Conservation (phyloP, 2,329 filamentous ascomycete genomes). For the Clarireedia paspali region DNA sequence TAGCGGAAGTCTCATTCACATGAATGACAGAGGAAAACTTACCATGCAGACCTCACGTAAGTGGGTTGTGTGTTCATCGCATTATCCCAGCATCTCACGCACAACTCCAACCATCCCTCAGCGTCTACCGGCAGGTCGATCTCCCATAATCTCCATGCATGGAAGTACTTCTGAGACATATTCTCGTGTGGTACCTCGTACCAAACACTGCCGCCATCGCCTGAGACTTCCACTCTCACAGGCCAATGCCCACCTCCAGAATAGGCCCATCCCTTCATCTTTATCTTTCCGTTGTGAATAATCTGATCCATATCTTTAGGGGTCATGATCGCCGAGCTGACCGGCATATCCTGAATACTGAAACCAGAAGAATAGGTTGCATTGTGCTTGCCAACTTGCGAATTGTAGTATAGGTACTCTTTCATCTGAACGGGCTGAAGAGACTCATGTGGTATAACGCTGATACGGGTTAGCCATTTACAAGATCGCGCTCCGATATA, state of each 20-base stretch:
- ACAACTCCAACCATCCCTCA: slow-evolving; percentile 54
- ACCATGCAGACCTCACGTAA: slow-evolving; percentile 44
- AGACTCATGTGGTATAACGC: slow-evolving; percentile 48
- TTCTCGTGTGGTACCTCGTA: slow-evolving; percentile 55
- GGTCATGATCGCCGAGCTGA: slow-evolving; percentile 59
- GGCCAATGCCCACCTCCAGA: slow-evolving; percentile 59
- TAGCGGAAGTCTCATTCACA: neutral
- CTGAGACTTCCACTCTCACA: slow-evolving; percentile 58
- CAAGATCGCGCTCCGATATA: slow-evolving; percentile 60
- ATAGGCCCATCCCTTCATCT: slow-evolving; percentile 56
- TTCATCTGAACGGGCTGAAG: slow-evolving; percentile 55
- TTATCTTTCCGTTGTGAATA: slow-evolving; percentile 23
- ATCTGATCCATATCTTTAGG: slow-evolving; percentile 40
- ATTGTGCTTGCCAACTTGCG: slow-evolving; percentile 56
- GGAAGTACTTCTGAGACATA: slow-evolving; percentile 52
- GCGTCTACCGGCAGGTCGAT: slow-evolving; percentile 53
- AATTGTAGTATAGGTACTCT: slow-evolving; percentile 59
- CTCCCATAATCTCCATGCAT: slow-evolving; percentile 58
- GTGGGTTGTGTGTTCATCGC: slow-evolving; percentile 52
- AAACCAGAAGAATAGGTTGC: slow-evolving; percentile 55
- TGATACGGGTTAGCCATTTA: slow-evolving; percentile 61
- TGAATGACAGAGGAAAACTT: neutral
- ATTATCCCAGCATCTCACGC: slow-evolving; percentile 55
- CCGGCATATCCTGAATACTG: slow-evolving; percentile 60
- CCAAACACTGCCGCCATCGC: slow-evolving; percentile 58